phyloP scores from a whole-genome alignment of 2,329 filamentous ascomycete species.

The Alternaria triticina region DNA sequence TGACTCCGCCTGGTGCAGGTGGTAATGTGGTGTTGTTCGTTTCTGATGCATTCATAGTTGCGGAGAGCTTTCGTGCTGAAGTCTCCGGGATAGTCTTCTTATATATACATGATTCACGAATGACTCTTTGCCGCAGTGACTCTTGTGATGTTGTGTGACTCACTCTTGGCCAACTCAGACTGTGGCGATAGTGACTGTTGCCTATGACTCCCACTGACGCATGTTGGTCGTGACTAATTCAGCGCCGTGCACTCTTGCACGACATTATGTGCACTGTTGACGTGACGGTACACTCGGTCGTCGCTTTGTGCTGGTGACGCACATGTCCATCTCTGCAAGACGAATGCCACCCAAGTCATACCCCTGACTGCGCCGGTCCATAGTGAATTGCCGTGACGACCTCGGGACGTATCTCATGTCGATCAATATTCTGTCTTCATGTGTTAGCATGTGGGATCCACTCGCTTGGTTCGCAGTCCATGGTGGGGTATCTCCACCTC shows the following conservation, averaged over 20 bases:
- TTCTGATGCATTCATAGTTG: background rate
- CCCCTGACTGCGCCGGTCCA: background rate
- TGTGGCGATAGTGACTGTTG: background rate
- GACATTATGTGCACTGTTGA: background rate
- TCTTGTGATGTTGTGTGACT: slow-evolving; percentile 4
- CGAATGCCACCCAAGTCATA: background rate
- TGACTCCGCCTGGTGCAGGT: slow-evolving; percentile 45
- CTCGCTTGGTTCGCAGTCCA: background rate
- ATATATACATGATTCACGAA: slow-evolving; percentile 23
- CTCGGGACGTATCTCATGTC: too few relatives aligned
- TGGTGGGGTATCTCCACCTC: background rate
- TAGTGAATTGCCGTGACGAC: background rate
- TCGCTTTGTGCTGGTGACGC: background rate
- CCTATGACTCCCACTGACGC: background rate
- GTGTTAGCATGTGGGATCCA: background rate
- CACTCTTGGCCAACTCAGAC: background rate
- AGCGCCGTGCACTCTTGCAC: too few relatives aligned
- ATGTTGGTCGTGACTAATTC: background rate
- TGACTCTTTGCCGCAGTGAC: slow-evolving; percentile 15
- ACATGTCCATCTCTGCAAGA: too few relatives aligned
- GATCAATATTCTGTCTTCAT: background rate
- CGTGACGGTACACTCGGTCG: background rate
- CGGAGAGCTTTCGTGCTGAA: slow-evolving; percentile 16
- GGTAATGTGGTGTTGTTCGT: slow-evolving; percentile 17
- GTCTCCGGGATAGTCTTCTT: slow-evolving; percentile 22